Conservation (phyloP, 805 yeast genomes). For the Barnettozyma californica region DNA sequence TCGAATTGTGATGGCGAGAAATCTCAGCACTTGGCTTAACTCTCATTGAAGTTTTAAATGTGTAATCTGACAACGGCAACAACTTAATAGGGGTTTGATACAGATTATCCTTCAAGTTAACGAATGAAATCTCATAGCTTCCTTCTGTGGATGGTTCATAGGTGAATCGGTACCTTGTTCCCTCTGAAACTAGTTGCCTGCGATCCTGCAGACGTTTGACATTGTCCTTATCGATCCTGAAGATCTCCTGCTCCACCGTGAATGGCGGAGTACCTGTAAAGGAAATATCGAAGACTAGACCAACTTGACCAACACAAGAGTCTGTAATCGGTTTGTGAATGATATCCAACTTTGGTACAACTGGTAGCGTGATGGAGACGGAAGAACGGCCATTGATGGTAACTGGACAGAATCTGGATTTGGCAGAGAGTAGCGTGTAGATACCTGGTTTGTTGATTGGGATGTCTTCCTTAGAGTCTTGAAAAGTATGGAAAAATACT, state of each 20-base stretch:
- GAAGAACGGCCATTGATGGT: slow-evolving; percentile 49
- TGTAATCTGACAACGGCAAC: slow-evolving; percentile 35
- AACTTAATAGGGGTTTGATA: slow-evolving; percentile 40
- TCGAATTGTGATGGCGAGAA: slow-evolving; percentile 9
- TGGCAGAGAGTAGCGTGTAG: slow-evolving; percentile 50
- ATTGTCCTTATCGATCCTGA: slow-evolving; percentile 39
- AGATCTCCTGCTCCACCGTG: slow-evolving; percentile 56
- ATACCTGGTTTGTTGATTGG: slow-evolving; percentile 56
- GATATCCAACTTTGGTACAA: slow-evolving; percentile 44
- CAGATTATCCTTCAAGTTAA: slow-evolving; percentile 57
- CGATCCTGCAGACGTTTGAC: slow-evolving; percentile 29
- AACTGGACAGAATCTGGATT: slow-evolving; percentile 65
- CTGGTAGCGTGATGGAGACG: slow-evolving; percentile 52
- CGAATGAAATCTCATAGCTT: slow-evolving; percentile 67
- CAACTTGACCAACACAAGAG: slow-evolving; percentile 89
- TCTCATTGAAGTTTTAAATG: slow-evolving; percentile 66
- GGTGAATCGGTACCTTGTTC: slow-evolving; percentile 49
- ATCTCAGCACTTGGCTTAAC: slow-evolving; percentile 54
- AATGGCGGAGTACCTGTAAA: slow-evolving; percentile 82
- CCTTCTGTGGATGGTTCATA: slow-evolving; percentile 83
- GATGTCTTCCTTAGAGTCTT: slow-evolving; percentile 29
- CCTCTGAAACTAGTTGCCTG: slow-evolving; percentile 32
- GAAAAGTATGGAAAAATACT: slow-evolving; percentile 22
- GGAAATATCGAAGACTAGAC: slow-evolving; percentile 65
- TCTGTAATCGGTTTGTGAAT: slow-evolving; percentile 56